A percentile compares a stretch with the other conserved stretches of the same genome.
phyloP scores from a whole-genome alignment of 805 yeast species.

The Wickerhamomyces bovis region DNA sequence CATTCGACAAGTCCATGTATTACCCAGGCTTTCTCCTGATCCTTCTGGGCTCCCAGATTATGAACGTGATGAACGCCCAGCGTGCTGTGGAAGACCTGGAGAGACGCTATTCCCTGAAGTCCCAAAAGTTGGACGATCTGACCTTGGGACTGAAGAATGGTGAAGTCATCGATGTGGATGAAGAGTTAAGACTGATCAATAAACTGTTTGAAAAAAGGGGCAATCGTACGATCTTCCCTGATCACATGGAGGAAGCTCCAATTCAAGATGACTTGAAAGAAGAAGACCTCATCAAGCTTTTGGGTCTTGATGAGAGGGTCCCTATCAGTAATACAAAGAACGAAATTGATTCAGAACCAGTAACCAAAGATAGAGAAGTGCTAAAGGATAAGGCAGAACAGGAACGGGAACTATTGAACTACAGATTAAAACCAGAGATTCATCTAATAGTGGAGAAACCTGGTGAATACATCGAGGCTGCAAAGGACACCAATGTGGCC shows the following conservation, averaged over 20 bases:
- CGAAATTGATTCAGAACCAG: not conserved
- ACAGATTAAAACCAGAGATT: constrained; percentile 26
- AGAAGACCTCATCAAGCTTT: constrained; percentile 11
- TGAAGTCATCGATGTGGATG: constrained; percentile 31
- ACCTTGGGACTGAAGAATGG: constrained; percentile 33
- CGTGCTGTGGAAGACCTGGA: constrained; percentile 35
- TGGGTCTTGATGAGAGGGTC: constrained; percentile 10
- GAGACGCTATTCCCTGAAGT: constrained; percentile 31
- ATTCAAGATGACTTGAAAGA: constrained; percentile 19
- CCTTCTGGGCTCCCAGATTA: constrained; percentile 40
- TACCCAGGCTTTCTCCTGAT: constrained; percentile 38
- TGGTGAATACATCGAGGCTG: constrained; percentile 33
- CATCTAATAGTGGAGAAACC: constrained; percentile 34
- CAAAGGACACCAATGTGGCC: constrained; percentile 30
- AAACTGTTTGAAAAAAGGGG: constrained; percentile 23
- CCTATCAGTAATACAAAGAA: not conserved
- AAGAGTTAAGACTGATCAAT: constrained; percentile 35
- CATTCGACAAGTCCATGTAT: constrained; percentile 29
- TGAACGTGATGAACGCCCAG: constrained; percentile 38
- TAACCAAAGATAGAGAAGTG: constrained; percentile 6
- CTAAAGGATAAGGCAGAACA: constrained; percentile 24
- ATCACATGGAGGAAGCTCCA: constrained; percentile 13
- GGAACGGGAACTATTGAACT: constrained; percentile 24
- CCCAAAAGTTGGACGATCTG: constrained; percentile 32
- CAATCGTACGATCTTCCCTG: not conserved